Conservation (phyloP, 305 asterid species). For the Fraxinus xanthoxyloides region DNA sequence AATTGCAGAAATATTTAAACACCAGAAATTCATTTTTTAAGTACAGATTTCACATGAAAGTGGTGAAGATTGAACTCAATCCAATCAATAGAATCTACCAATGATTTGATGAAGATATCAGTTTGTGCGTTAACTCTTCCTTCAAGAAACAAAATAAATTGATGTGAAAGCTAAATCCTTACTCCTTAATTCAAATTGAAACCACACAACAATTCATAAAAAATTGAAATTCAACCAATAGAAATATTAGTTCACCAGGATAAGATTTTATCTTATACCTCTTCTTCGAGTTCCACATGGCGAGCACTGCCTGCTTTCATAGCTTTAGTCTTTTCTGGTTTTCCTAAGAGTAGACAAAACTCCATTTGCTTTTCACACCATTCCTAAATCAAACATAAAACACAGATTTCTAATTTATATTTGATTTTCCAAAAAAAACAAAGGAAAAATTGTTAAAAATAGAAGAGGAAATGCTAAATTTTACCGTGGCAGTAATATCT, state of each 20-base stretch:
- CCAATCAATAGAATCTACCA: background rate
- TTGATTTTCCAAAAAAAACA: background rate
- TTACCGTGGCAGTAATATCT: constrained; percentile 80
- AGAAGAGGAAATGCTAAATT: background rate
- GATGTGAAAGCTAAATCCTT: background rate
- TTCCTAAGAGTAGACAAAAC: constrained; percentile 49
- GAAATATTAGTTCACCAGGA: background rate
- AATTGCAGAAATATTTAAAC: background rate
- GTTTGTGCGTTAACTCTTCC: background rate
- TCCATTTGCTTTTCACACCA: constrained; percentile 94
- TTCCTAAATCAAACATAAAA: constrained; percentile 44
- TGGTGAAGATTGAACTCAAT: background rate
- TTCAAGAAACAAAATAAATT: background rate
- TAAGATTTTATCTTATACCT: constrained; percentile 39
- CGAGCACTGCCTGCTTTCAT: constrained; percentile 84
- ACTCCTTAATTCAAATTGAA: background rate
- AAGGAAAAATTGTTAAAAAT: background rate
- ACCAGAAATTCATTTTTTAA: background rate
- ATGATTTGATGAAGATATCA: background rate
- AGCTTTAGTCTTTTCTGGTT: constrained; percentile 58
- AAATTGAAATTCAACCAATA: background rate
- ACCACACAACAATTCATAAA: background rate
- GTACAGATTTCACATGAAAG: background rate
- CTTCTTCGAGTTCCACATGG: constrained; percentile 75
- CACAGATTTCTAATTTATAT: background rate